These are phyloP conservation scores for Athelia psychrophila DNA, from an alignment of 1,284 basidiomycete genomes.

Conservation along the genomic window DNA sequence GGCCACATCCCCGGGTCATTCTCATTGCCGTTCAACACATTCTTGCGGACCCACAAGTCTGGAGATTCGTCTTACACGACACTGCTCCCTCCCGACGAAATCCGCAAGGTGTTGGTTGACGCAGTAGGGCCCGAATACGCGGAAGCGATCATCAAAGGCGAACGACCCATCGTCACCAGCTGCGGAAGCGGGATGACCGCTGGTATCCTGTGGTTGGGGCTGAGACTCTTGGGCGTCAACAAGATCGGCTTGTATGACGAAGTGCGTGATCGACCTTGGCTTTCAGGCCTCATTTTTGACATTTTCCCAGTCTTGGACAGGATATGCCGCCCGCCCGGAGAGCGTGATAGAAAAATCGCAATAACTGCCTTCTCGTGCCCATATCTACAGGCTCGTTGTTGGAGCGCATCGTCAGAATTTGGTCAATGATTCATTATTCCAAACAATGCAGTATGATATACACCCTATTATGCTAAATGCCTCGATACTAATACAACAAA, in stretches of 20 bases:
- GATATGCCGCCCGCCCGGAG: constrained; percentile 67
- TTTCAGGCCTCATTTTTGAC: constrained; percentile 5
- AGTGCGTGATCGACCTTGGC: constrained; percentile 39
- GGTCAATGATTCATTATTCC: too few species aligned
- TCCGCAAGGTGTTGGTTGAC: constrained; percentile 58
- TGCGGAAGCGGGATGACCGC: constrained; percentile 99
- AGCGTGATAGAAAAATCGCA: constrained; percentile 57
- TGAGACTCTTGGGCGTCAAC: constrained; percentile 64
- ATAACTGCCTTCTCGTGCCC: background rate
- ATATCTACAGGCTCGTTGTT: background rate
- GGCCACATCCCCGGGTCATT: constrained; percentile 92
- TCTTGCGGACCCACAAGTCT: constrained; percentile 57
- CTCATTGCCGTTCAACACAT: constrained; percentile 81
- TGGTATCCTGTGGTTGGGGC: constrained; percentile 86
- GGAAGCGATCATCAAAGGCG: constrained; percentile 54
- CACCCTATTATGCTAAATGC: background rate
- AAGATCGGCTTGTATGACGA: constrained; percentile 81
- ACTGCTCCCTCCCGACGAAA: constrained; percentile 51
- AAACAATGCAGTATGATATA: background rate
- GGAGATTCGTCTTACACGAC: constrained; percentile 57
- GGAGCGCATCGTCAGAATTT: too few species aligned
- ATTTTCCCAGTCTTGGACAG: constrained; percentile 72
- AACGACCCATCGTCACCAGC: constrained; percentile 61
- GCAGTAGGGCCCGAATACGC: constrained; percentile 58
- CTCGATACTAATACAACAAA: background rate